Evolutionary conservation across 2,329 filamentous ascomycete genomes (phyloP).

Genomic region (Calycina herbarum): DNA sequence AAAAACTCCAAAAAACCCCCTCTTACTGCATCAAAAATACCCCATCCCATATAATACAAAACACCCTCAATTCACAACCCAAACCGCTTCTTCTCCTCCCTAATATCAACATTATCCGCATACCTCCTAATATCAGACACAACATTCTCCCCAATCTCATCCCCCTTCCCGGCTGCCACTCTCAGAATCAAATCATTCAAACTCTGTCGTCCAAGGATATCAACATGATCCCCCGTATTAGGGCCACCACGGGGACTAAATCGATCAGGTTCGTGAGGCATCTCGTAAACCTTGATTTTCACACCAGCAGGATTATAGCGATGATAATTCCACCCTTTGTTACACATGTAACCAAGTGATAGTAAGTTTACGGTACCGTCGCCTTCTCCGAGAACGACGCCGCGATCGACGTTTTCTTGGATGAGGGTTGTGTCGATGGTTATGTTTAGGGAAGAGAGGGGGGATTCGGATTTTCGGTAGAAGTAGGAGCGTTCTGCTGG

Average conservation of each 20-base stretch:
- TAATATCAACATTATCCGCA: constrained; percentile 76
- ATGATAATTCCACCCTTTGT: constrained; percentile 89
- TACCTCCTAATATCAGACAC: constrained; percentile 82
- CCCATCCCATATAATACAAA: too few relatives aligned
- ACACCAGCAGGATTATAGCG: constrained; percentile 87
- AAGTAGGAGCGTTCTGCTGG: constrained; percentile 91
- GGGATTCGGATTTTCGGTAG: constrained; percentile 70
- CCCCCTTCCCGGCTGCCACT: constrained; percentile 82
- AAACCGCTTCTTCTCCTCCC: constrained; percentile 34
- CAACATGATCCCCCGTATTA: constrained; percentile 85
- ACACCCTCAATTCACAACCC: constrained; percentile 4
- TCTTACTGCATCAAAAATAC: too few relatives aligned
- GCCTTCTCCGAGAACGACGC: constrained; percentile 93
- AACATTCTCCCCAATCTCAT: constrained; percentile 74
- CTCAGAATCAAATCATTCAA: constrained; percentile 88
- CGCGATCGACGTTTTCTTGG: constrained; percentile 69
- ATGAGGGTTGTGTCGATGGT: constrained; percentile 69
- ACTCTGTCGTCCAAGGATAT: constrained; percentile 85
- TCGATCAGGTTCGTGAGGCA: constrained; percentile 92
- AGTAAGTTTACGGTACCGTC: constrained; percentile 95
- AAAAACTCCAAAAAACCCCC: too few relatives aligned
- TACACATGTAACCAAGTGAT: constrained; percentile 94
- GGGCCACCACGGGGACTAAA: constrained; percentile 79
- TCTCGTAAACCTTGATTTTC: constrained; percentile 84
- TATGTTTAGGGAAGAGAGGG: constrained; percentile 67